Conservation (phyloP, 2,329 filamentous ascomycete genomes). For the Akanthomyces dipterigenus region DNA sequence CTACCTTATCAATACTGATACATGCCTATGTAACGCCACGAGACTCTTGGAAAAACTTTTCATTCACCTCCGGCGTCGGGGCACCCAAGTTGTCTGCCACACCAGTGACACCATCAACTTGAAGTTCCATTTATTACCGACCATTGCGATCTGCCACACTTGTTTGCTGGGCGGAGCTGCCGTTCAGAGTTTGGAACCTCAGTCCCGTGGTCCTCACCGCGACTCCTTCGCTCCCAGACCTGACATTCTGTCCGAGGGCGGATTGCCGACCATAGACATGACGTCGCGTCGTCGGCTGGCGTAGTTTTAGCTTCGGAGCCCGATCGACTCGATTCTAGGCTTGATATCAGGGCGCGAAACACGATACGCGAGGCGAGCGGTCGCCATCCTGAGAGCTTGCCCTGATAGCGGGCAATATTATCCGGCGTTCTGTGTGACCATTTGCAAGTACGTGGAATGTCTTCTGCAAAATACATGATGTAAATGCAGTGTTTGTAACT, state of each 20-base stretch:
- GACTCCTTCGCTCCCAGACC: neutral
- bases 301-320: neutral
- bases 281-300: neutral
- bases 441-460: neutral
- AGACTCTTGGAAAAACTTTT: conserved; percentile 1
- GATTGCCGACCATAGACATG: neutral
- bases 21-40: neutral
- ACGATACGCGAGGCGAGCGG: neutral
- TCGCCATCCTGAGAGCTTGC: neutral
- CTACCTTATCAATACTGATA: neutral
- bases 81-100: neutral
- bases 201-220: neutral
- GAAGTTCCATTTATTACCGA: neutral
- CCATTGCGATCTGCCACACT: neutral
- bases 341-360: neutral
- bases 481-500: neutral
- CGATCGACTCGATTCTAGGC: neutral
- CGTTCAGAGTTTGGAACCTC: neutral
- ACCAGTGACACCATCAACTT: neutral
- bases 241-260: neutral
- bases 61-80: conserved; percentile 7
- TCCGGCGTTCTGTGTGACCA: neutral
- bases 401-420: neutral
- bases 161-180: neutral
- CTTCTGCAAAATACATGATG: neutral